Evolutionary conservation across 2,329 filamentous ascomycete species (phyloP), one percentile per base, ranked within the genome.

Genomic region (Penicillium sp.): DNA sequence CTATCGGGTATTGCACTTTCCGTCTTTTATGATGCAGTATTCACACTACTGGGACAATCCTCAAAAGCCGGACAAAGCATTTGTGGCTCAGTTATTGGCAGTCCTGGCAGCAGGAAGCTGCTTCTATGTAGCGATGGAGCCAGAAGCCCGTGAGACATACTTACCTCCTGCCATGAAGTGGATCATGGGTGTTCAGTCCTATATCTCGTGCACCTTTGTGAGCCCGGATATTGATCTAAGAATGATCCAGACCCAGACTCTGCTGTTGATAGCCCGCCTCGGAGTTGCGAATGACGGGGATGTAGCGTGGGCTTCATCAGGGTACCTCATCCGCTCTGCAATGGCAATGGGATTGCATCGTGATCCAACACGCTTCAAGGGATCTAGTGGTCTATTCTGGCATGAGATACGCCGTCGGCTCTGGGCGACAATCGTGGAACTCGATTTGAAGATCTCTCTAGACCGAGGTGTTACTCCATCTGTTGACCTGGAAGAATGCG

Each of bases 1-100:
- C 13, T 73, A 78, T 50, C 74, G 81, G 2, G 71, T 85, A 20
- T 47, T 85, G 7, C 77, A 85, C 58, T 60, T 78, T 1, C 80
- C 80, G 0, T 76, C 74, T 0, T 84, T 85, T 51, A 67, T 71
- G 36, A 67, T 68, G 9, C 76, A 80, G 26, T 84, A 82, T 53
- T 74, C 78, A 18, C 68, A 71, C 0, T 61, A 78, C 9, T 84
- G 80, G 79, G 65, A 62, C 0, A 68, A 70, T 13, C 69, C 72
- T 0, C 54, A 62, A 16, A 63, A 64, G 0, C 65, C 69, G 1
- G 74, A 69, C 24, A 58, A 66, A 13, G 62, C 66, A 6, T 83
- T 83, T 40, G 48, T 81, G 1, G 70, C 68, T 1, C 67, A 69
- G 35, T 49, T 71, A 9, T 56, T 72, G 9, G 65, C 66, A 1